Percentiles rank a stretch among this genome's conserved stretches.
Evolutionary conservation across 2,329 filamentous ascomycete species (phyloP).

Genomic region (Samsoniella hepiali): DNA sequence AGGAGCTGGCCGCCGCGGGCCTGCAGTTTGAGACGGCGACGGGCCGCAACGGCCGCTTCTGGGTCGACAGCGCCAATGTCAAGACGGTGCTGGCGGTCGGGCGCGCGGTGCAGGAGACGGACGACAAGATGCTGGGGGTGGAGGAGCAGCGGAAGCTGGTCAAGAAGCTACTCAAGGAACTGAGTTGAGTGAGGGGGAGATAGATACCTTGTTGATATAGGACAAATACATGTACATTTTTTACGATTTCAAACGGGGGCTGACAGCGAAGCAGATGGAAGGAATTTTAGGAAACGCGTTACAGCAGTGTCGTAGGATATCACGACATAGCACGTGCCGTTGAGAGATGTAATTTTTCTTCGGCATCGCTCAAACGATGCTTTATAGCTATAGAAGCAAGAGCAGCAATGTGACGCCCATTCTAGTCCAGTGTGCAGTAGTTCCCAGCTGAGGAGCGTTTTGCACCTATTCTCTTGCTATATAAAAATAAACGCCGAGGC

Average conservation of each 20-base stretch:
- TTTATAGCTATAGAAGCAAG: background rate
- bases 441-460: background rate
- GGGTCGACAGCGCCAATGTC: conserved; percentile 72
- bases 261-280: background rate
- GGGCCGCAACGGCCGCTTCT: conserved; percentile 86
- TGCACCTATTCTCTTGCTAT: background rate
- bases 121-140: conserved; percentile 60
- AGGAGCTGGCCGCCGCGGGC: conserved; percentile 72
- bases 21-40: conserved; percentile 91
- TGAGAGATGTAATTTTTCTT: too few species aligned
- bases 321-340: too few species aligned
- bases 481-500: conserved; percentile 4
- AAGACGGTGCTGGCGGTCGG: conserved; percentile 76
- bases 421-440: background rate
- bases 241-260: background rate
- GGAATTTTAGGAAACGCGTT: too few species aligned
- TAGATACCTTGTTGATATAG: background rate
- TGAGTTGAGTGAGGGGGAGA: conserved; percentile 37
- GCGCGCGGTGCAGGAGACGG: conserved; percentile 72
- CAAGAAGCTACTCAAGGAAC: conserved; percentile 60
- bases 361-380: too few species aligned
- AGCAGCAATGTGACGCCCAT: background rate
- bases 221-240: background rate
- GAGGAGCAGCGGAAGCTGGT: conserved; percentile 70
- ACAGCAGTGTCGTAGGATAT: too few species aligned